These are phyloP conservation scores for Suhomyces pyralidae DNA, from an alignment of 805 yeast species.

Conservation along the genomic window DNA sequence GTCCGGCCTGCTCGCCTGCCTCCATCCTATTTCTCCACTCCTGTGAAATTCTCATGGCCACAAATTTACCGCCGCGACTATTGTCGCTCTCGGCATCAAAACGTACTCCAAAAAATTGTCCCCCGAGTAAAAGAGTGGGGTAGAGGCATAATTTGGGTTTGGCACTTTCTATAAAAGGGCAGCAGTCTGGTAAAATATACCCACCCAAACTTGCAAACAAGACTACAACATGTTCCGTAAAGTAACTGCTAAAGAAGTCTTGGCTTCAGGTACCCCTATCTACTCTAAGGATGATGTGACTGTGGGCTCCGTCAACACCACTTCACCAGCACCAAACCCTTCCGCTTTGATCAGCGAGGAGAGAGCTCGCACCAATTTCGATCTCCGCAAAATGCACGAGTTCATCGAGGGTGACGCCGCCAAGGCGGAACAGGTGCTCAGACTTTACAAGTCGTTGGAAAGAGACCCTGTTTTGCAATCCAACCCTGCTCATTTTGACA, in stretches of 20 bases:
- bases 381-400: constrained; percentile 40
- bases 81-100: background rate
- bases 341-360: constrained; percentile 38
- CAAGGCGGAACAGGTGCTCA: constrained; percentile 28
- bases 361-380: constrained; percentile 41
- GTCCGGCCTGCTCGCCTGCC: background rate
- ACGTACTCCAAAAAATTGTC: background rate
- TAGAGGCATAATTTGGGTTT: background rate
- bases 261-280: background rate
- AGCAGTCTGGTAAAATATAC: background rate
- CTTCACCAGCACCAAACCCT: constrained; percentile 32
- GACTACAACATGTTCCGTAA: background rate
- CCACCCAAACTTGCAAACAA: background rate
- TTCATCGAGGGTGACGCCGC: constrained; percentile 55
- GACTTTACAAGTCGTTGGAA: constrained; percentile 47
- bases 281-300: background rate
- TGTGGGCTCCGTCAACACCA: background rate
- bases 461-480: constrained; percentile 65
- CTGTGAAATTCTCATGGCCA: background rate
- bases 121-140: constrained; percentile 4
- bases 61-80: background rate
- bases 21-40: background rate
- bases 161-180: background rate
- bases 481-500: constrained; percentile 54
- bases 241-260: background rate